phyloP scores from a whole-genome alignment of 495 filamentous ascomycete species.

The Cenococcum geophilum region DNA sequence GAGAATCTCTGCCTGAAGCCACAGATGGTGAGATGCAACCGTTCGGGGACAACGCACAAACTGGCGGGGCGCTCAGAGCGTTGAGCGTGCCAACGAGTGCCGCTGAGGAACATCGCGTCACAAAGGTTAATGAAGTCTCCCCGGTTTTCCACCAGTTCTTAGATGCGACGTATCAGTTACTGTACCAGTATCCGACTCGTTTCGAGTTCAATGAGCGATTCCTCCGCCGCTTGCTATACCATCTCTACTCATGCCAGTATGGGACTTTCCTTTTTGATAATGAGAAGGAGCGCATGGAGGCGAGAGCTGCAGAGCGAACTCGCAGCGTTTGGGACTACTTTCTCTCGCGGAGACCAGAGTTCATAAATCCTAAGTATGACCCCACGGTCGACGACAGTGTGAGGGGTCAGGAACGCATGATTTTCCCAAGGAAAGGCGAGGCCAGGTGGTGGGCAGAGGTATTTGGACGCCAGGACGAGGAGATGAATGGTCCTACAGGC shows the following conservation, averaged over 20 bases:
- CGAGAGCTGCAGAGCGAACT: constrained; percentile 63
- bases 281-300: constrained; percentile 82
- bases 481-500: constrained; percentile 73
- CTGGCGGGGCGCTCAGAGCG: constrained; percentile 40
- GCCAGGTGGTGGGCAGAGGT: constrained; percentile 88
- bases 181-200: constrained; percentile 77
- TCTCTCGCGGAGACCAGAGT: constrained; percentile 67
- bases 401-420: constrained; percentile 70
- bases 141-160: constrained; percentile 98
- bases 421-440: constrained; percentile 65
- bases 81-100: constrained; percentile 26
- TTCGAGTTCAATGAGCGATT: constrained; percentile 99
- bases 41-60: constrained; percentile 8
- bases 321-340: constrained; percentile 96
- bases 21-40: constrained; percentile 50
- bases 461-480: constrained; percentile 75
- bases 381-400: constrained; percentile 66
- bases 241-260: constrained; percentile 93
- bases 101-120: constrained; percentile 47
- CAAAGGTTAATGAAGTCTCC: constrained; percentile 77
- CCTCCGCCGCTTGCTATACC: constrained; percentile 81
- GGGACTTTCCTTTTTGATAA: constrained; percentile 95
- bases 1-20: constrained; percentile 56
- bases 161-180: constrained; percentile 86
- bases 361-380: constrained; percentile 75